phyloP scores from a whole-genome alignment of 345 rosid genomes.

The Hibiscus mutabilis region DNA sequence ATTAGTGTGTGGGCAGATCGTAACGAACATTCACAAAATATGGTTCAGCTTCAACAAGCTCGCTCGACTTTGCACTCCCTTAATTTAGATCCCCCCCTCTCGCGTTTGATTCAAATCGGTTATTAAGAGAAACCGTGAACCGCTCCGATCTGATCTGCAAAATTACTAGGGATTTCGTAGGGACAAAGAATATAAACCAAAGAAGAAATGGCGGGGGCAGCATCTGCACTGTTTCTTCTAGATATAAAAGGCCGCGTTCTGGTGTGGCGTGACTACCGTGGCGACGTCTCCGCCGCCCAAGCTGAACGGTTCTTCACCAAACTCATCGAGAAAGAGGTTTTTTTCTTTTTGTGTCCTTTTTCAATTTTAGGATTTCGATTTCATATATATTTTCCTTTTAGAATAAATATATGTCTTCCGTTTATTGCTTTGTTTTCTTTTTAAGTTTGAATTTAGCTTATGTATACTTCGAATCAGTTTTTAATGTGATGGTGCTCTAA shows the following conservation, averaged over 20 bases:
- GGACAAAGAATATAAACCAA: neutral
- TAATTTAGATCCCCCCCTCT: neutral
- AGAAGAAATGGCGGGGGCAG: constrained; percentile 75
- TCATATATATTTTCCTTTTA: neutral
- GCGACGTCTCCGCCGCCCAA: constrained; percentile 77
- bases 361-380: neutral
- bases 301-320: constrained; percentile 95
- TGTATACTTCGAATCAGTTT: neutral
- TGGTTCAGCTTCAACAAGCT: constrained; percentile 8
- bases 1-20: constrained; percentile 2
- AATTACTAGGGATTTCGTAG: constrained; percentile 7
- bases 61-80: neutral
- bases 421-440: neutral
- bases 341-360: neutral
- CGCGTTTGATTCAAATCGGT: constrained; percentile 7
- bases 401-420: neutral
- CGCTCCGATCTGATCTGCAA: constrained; percentile 4
- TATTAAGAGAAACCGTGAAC: neutral
- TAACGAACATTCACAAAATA: neutral
- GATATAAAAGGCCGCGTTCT: constrained; percentile 94
- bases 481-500: neutral
- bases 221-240: constrained; percentile 82
- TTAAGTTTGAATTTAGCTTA: constrained; percentile 7
- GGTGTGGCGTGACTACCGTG: constrained; percentile 96
- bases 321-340: constrained; percentile 87